A percentile compares a stretch with the other conserved stretches of the same genome.
These are phyloP conservation scores for Neoscytalidium dimidiatum DNA, from an alignment of 2,329 filamentous ascomycete species.

Conservation along the genomic window DNA sequence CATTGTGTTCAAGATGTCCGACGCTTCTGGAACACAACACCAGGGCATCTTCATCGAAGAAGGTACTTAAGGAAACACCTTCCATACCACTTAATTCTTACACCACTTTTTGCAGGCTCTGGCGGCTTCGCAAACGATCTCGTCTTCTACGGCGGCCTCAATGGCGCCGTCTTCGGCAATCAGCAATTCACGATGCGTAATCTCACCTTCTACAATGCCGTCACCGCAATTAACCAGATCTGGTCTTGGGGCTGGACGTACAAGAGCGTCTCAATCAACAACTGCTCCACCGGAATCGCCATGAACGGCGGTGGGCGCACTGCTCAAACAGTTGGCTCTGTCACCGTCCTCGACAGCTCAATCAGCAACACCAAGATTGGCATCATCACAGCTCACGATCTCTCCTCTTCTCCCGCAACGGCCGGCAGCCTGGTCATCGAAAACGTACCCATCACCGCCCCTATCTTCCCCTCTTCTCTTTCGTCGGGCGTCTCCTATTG, in stretches of 20 bases:
- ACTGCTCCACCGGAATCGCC: slow-evolving; percentile 55
- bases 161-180: slow-evolving; percentile 46
- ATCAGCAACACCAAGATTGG: slow-evolving; percentile 54
- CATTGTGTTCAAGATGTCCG: slow-evolving; percentile 47
- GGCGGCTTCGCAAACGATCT: slow-evolving; percentile 51
- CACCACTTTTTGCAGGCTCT: slow-evolving; percentile 29
- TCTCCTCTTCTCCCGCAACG: slow-evolving; percentile 43
- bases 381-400: slow-evolving; percentile 50
- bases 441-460: slow-evolving; percentile 53
- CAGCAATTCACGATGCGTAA: slow-evolving; percentile 60
- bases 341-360: slow-evolving; percentile 59
- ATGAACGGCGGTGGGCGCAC: slow-evolving; percentile 41
- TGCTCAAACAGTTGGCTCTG: slow-evolving; percentile 54
- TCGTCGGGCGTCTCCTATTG: too few species aligned
- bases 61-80: neutral
- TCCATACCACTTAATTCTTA: neutral
- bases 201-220: slow-evolving; percentile 53
- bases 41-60: slow-evolving; percentile 47
- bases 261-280: slow-evolving; percentile 52
- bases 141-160: slow-evolving; percentile 45
- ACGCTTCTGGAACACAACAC: slow-evolving; percentile 47
- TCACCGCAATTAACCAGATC: slow-evolving; percentile 57
- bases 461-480: slow-evolving; percentile 48
- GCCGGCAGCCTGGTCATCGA: slow-evolving; percentile 58
- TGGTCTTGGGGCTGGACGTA: slow-evolving; percentile 65